Evolutionary conservation across 2,329 filamentous ascomycete genomes (phyloP).

Genomic region (Pseudogymnoascus sp.): DNA sequence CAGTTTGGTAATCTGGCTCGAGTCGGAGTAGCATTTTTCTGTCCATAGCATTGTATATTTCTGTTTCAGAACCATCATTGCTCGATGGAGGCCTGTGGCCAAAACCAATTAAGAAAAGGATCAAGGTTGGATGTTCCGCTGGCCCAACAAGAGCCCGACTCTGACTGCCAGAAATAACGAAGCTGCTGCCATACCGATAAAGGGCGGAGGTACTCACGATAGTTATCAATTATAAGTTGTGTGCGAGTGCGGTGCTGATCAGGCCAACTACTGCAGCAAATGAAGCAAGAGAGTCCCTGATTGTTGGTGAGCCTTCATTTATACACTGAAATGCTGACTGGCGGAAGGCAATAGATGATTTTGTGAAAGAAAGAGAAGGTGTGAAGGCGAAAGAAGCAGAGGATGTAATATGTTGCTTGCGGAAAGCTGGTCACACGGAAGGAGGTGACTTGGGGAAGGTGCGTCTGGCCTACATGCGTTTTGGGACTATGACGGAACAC

Average conservation of each 20-base stretch:
- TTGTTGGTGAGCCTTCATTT: conserved; percentile 1
- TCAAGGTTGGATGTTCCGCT: not conserved
- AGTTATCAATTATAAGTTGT: not conserved
- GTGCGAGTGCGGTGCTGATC: not conserved
- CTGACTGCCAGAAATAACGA: not conserved
- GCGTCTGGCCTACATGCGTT: not conserved
- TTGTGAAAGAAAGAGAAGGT: conserved; percentile 8
- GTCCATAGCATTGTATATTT: not conserved
- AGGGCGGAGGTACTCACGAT: not conserved
- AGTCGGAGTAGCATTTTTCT: not conserved
- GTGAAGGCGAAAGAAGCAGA: not conserved
- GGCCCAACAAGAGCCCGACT: not conserved
- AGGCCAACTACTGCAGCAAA: conserved; percentile 3
- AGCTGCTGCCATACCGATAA: not conserved
- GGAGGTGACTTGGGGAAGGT: not conserved
- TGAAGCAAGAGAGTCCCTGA: not conserved
- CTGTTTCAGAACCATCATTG: not conserved
- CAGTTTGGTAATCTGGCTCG: not conserved
- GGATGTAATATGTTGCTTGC: not conserved
- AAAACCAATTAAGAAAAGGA: too few species aligned
- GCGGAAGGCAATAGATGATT: conserved; percentile 1
- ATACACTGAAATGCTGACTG: not conserved
- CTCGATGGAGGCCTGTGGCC: not conserved
- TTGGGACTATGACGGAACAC: not conserved
- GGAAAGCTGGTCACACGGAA: not conserved